A percentile compares a stretch with the other conserved stretches of the same genome.
These are phyloP conservation scores for Saccharomycopsis sp. DNA, from an alignment of 805 yeast genomes.

Conservation along the genomic window DNA sequence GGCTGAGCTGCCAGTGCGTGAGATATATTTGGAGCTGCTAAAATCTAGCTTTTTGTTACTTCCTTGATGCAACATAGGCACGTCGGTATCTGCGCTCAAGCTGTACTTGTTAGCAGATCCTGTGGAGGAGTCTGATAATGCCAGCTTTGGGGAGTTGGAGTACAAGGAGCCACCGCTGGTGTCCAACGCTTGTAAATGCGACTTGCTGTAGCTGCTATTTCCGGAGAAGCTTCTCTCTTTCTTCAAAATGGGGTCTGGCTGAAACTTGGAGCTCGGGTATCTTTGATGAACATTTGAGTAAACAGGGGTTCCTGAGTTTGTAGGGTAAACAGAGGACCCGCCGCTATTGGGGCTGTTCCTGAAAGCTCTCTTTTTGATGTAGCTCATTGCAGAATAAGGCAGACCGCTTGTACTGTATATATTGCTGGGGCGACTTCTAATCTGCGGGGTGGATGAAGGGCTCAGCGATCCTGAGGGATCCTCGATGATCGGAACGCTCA, in stretches of 20 bases:
- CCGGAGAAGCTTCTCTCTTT: neutral
- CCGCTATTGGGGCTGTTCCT: conserved; percentile 8
- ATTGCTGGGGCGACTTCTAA: conserved; percentile 6
- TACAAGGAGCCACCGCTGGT: neutral
- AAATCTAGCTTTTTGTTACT: conserved; percentile 2
- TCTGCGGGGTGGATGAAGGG: neutral
- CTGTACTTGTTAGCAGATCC: neutral
- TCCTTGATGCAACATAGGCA: neutral
- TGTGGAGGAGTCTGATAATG: neutral
- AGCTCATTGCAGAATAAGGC: conserved; percentile 11
- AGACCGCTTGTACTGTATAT: conserved; percentile 2
- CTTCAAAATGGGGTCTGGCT: conserved; percentile 2
- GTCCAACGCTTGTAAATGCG: neutral
- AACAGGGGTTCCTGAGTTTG: conserved; percentile 10
- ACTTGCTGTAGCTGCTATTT: neutral
- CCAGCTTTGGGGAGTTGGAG: neutral
- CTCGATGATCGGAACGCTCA: conserved; percentile 1
- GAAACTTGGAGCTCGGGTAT: conserved; percentile 8
- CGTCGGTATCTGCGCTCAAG: neutral
- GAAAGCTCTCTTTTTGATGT: conserved; percentile 14
- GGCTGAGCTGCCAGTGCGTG: neutral
- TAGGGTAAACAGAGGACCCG: too few relatives aligned
- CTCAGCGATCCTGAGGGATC: neutral
- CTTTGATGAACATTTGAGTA: conserved; percentile 13
- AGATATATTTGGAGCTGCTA: neutral